phyloP scores from a whole-genome alignment of 106 monocot genomes.

The Platanthera guangdongensis region DNA sequence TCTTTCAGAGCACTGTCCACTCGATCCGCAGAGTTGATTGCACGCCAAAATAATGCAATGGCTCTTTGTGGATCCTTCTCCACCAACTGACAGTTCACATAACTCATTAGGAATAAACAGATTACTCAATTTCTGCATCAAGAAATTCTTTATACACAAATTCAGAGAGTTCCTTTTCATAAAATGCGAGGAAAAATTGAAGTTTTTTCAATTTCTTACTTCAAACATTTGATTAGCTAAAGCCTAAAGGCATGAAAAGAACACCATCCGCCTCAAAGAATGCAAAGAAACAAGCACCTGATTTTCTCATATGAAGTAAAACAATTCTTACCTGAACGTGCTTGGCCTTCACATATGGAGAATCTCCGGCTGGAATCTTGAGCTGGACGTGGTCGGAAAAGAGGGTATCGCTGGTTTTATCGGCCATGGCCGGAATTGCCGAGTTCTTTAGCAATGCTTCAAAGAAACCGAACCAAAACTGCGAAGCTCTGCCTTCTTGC shows the following conservation, averaged over 20 bases:
- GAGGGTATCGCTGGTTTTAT: not conserved
- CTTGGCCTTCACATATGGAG: constrained; percentile 7
- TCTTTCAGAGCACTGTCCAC: constrained; percentile 93
- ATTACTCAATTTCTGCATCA: not conserved
- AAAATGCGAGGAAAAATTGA: not conserved
- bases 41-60: constrained; percentile 82
- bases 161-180: not conserved
- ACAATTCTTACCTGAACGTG: constrained; percentile 1
- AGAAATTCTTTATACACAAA: not conserved
- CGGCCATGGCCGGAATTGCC: not conserved
- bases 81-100: constrained; percentile 40
- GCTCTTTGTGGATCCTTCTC: constrained; percentile 91
- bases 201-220: not conserved
- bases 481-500: not conserved
- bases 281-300: not conserved
- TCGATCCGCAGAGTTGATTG: constrained; percentile 84
- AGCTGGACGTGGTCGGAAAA: not conserved
- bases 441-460: not conserved
- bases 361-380: constrained; percentile 8
- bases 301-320: not conserved
- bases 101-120: not conserved
- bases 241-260: not conserved
- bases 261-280: not conserved
- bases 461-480: not conserved
- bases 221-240: not conserved